A percentile compares a stretch with the other conserved stretches of the same genome.
These are phyloP conservation scores for Fusarium drepaniforme DNA, from an alignment of 2,329 filamentous ascomycete genomes.

Conservation along the genomic window DNA sequence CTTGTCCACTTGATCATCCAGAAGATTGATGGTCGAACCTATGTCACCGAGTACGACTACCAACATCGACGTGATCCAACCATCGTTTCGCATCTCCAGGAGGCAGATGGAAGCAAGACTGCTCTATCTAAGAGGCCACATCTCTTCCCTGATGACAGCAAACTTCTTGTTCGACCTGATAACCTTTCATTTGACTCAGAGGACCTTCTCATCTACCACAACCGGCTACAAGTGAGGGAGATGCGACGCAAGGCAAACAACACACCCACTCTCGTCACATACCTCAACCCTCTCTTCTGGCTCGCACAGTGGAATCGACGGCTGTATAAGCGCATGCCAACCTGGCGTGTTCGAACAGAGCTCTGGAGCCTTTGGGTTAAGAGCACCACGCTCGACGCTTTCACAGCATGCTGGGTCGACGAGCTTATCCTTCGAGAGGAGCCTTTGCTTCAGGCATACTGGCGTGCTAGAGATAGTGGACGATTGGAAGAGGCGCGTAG, in stretches of 20 bases:
- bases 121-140: slow-evolving; percentile 21
- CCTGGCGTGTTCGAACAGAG: slow-evolving; percentile 34
- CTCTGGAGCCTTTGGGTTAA: slow-evolving; percentile 33
- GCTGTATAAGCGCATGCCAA: slow-evolving; percentile 25
- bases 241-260: slow-evolving; percentile 13
- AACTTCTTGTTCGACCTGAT: slow-evolving; percentile 11
- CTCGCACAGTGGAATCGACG: slow-evolving; percentile 23
- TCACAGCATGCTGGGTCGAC: slow-evolving; percentile 34
- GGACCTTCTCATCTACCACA: slow-evolving; percentile 28
- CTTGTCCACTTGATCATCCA: slow-evolving; percentile 26
- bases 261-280: not conserved
- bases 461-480: slow-evolving; percentile 26
- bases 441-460: slow-evolving; percentile 20
- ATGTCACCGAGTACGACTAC: slow-evolving; percentile 31
- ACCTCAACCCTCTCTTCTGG: not conserved
- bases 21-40: slow-evolving; percentile 14
- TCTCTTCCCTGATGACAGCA: slow-evolving; percentile 11
- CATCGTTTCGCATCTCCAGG: slow-evolving; percentile 17
- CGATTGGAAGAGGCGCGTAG: slow-evolving; percentile 13
- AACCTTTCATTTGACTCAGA: slow-evolving; percentile 25
- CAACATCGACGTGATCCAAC: slow-evolving; percentile 31
- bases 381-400: slow-evolving; percentile 21
- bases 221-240: slow-evolving; percentile 15
- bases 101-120: slow-evolving; percentile 13
- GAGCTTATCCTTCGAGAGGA: slow-evolving; percentile 34